Percentiles rank a stretch among this genome's conserved stretches.
Conservation (phyloP, 352 stramenopile species). For the Globisporangium megalacanthum region DNA sequence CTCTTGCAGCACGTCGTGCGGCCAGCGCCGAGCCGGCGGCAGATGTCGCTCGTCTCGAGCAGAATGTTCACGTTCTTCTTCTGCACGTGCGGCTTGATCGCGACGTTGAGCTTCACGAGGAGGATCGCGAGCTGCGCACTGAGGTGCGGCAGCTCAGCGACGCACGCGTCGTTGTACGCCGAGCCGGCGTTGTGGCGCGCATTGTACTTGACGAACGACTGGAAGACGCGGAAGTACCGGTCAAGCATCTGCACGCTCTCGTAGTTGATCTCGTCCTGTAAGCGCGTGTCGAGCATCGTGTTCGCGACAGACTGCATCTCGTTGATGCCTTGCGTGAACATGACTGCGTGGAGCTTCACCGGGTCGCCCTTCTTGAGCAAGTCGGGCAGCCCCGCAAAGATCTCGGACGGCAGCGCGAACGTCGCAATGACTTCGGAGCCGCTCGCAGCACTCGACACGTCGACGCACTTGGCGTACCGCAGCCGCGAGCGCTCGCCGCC, state of each 20-base stretch:
- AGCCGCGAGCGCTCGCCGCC: conserved; percentile 33
- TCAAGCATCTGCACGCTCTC: conserved; percentile 66
- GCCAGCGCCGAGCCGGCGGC: conserved; percentile 86
- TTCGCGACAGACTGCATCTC: conserved; percentile 93
- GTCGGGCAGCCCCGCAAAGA: conserved; percentile 54
- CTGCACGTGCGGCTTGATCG: conserved; percentile 60
- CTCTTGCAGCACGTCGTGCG: conserved; percentile 96
- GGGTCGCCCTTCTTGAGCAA: conserved; percentile 57
- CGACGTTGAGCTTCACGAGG: conserved; percentile 43
- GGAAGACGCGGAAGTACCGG: conserved; percentile 75
- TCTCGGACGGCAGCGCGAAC: conserved; percentile 54
- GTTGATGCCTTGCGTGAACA: conserved; percentile 92
- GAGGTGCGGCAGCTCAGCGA: conserved; percentile 41
- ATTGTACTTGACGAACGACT: conserved; percentile 44
- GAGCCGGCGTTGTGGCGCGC: conserved; percentile 11
- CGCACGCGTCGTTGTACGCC: conserved; percentile 15
- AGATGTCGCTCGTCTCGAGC: conserved; percentile 83
- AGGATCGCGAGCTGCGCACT: conserved; percentile 55
- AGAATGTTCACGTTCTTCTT: conserved; percentile 88
- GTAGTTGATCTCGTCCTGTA: conserved; percentile 84
- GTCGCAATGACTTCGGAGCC: conserved; percentile 58
- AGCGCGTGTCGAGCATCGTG: conserved; percentile 68
- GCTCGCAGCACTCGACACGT: conserved; percentile 45
- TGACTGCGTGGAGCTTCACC: conserved; percentile 70
- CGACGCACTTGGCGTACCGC: conserved; percentile 72